Percentiles rank a stretch among this genome's conserved stretches.
Conservation (phyloP, 2,329 filamentous ascomycete genomes). For the Penicillium polonicum region DNA sequence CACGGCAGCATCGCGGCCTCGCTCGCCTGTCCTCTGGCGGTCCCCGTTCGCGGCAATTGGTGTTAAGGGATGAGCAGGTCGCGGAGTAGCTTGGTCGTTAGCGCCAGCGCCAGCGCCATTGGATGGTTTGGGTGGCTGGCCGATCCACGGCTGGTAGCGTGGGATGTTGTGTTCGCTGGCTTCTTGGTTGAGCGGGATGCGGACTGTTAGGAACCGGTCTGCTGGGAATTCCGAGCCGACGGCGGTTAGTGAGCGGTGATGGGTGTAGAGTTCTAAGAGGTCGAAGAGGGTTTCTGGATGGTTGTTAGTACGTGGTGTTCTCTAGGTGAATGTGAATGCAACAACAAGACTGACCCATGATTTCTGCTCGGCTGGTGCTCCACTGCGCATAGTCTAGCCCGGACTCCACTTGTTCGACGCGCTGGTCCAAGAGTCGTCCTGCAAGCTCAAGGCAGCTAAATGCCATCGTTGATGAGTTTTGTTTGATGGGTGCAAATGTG, state of each 20-base stretch:
- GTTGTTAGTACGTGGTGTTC: conserved; percentile 27
- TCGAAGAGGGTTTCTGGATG: conserved; percentile 77
- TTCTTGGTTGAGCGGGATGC: conserved; percentile 83
- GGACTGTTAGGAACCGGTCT: conserved; percentile 78
- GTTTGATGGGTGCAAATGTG: conserved; percentile 89
- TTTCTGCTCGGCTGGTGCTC: conserved; percentile 47
- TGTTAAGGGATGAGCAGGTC: conserved; percentile 41
- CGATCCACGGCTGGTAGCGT: conserved; percentile 60
- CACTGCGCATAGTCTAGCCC: conserved; percentile 52
- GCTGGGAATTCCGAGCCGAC: conserved; percentile 71
- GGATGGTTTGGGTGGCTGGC: conserved; percentile 27
- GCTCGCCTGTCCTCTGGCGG: conserved; percentile 45
- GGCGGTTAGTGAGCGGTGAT: conserved; percentile 72
- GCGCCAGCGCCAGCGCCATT: conserved; percentile 23
- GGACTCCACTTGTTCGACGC: conserved; percentile 51
- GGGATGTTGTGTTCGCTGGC: conserved; percentile 62
- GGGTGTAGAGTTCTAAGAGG: conserved; percentile 86
- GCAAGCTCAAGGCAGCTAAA: conserved; percentile 80
- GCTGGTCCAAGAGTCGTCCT: conserved; percentile 62
- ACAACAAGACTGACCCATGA: conserved; percentile 51
- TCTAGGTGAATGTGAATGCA: conserved; percentile 23
- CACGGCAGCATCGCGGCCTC: conserved; percentile 68
- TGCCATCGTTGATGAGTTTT: conserved; percentile 80
- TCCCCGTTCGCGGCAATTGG: conserved; percentile 47
- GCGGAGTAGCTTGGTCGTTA: conserved; percentile 1